Evolutionary conservation across 495 filamentous ascomycete species (phyloP), one percentile per base, ranked within the genome.

Genomic region (Umbilicaria muhlenbergii): DNA sequence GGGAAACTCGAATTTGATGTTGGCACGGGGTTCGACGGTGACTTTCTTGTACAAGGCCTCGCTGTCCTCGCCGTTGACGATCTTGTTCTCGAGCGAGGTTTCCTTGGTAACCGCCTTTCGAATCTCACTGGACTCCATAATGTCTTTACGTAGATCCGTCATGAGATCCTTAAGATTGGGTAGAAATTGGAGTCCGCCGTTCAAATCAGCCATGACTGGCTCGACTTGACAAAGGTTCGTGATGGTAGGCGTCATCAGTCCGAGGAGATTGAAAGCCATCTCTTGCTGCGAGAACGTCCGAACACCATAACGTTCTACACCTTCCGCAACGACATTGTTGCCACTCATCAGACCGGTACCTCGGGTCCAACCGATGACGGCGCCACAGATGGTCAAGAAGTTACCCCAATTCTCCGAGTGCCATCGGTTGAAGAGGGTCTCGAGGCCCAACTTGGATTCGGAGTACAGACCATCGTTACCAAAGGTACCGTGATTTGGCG

Each of bases 391-490:
- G 48, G 89, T 99, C 51, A 99, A 83, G 69, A 92, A 99, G 63
- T 87, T 87, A 57, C 76, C 80, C 91, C 91, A 99, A 65, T 77
- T 87, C 66, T 99, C 92, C 0, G 91, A 93, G 62, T 93, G 78
- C 92, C 92, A 99, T 50, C 91, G 77, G 65, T 94, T 94, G 77
- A 99, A 99, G 37, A 99, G 73, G 2, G 91, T 96, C 70, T 99
- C 91, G 33, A 99, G 70, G 11, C 80, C 91, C 36, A 96, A 77
- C 63, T 99, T 99, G 10, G 92, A 96, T 62, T 99, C 91, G 14
- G 92, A 91, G 64, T 99, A 99, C 40, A 99, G 70, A 63, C 91
- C 91, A 54, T 99, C 91, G 58, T 86, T 96, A 54, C 91, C 91
- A 48, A 99, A 96, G 12, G 89, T 96, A 46, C 91, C 91, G 62